These are phyloP conservation scores for Atalantia buxifolia DNA, from an alignment of 345 rosid species.

Conservation along the genomic window DNA sequence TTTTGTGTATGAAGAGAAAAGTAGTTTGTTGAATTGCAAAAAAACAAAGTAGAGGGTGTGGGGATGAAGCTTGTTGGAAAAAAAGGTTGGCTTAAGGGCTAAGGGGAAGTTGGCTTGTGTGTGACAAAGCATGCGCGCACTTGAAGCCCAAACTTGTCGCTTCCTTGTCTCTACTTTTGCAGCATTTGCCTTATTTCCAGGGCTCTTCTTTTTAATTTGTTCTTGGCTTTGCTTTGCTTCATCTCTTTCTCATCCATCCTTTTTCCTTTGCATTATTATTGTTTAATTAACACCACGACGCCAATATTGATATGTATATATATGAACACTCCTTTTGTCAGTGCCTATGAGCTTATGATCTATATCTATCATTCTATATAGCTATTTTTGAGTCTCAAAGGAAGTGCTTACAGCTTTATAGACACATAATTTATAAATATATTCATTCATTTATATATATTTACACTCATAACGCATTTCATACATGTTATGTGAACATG, in stretches of 20 bases:
- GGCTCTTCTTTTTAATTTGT: constrained; percentile 20
- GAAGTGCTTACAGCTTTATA: constrained; percentile 15
- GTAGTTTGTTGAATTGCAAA: neutral
- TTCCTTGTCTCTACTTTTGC: constrained; percentile 41
- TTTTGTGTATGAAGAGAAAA: too few species aligned
- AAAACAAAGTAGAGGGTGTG: neutral
- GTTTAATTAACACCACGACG: neutral
- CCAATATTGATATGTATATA: too few species aligned
- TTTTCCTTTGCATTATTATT: neutral
- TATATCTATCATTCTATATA: neutral
- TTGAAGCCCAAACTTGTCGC: constrained; percentile 35
- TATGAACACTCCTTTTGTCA: constrained; percentile 2
- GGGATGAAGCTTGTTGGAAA: constrained; percentile 7
- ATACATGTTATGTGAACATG: neutral
- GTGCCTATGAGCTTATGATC: neutral
- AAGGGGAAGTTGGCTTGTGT: constrained; percentile 25
- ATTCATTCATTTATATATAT: neutral
- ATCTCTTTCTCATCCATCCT: constrained; percentile 7
- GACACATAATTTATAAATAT: neutral
- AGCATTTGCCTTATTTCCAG: constrained; percentile 37
- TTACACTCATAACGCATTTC: neutral
- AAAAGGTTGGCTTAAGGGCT: constrained; percentile 24
- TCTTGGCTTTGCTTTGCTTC: constrained; percentile 1
- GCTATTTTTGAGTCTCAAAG: constrained; percentile 11
- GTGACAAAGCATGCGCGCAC: constrained; percentile 39